These are phyloP conservation scores for Aspergillus puulaauensis DNA, from an alignment of 2,329 filamentous ascomycete species.

Conservation along the genomic window DNA sequence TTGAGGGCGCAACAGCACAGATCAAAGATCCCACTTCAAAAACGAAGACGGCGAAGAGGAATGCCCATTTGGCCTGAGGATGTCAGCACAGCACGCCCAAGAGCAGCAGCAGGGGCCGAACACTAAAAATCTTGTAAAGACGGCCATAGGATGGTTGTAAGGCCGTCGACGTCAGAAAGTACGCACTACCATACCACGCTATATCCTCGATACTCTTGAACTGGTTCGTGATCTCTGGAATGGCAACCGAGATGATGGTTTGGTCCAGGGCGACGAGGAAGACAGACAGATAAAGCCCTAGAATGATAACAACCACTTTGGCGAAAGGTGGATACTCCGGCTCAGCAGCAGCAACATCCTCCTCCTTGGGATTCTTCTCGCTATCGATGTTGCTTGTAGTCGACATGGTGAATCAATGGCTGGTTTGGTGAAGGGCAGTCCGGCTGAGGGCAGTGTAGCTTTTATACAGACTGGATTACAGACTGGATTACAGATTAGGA, in stretches of 20 bases:
- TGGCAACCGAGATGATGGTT: conserved; percentile 35
- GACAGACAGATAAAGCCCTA: conserved; percentile 25
- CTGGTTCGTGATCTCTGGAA: conserved; percentile 35
- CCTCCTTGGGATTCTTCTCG: conserved; percentile 4
- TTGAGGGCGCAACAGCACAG: conserved; percentile 24
- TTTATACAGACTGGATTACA: neutral
- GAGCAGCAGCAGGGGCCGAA: neutral
- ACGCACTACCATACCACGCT: conserved; percentile 14
- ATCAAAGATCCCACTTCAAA: conserved; percentile 28
- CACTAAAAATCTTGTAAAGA: conserved; percentile 9
- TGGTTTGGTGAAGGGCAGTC: neutral
- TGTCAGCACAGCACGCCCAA: neutral
- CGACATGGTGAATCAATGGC: neutral
- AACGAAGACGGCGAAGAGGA: conserved; percentile 22
- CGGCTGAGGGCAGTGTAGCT: neutral
- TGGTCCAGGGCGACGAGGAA: conserved; percentile 28
- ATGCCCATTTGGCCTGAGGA: conserved; percentile 19
- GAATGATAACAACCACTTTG: conserved; percentile 21
- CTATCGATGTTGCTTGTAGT: neutral
- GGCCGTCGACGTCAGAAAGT: conserved; percentile 11
- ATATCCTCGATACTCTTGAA: conserved; percentile 25
- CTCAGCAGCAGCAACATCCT: neutral
- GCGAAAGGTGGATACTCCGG: conserved; percentile 19
- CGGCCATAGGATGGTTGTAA: conserved; percentile 5
- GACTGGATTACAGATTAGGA: too few species aligned